Percentiles rank a stretch among this genome's conserved stretches.
Evolutionary conservation across 129 eudicot genomes (phyloP).

Genomic region (Oenanthe sinensis): DNA sequence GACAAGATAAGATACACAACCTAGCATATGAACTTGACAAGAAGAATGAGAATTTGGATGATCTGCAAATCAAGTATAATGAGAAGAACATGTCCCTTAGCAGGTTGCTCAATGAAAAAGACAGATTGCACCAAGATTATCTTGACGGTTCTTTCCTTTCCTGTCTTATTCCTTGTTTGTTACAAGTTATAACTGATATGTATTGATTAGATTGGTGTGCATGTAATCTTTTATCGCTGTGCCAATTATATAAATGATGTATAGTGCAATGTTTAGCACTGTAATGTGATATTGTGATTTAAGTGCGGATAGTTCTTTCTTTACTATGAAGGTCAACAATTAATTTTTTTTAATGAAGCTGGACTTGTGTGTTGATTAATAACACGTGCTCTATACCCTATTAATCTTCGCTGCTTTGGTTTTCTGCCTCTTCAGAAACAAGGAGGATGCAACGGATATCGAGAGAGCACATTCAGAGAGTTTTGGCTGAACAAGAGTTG

Average conservation of each 20-base stretch:
- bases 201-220: not conserved
- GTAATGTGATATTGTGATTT: not conserved
- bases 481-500: slow-evolving; percentile 69
- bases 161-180: not conserved
- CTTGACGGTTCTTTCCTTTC: slow-evolving; percentile 40
- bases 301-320: not conserved
- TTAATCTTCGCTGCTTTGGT: not conserved
- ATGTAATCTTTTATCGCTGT: not conserved
- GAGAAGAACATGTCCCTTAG: slow-evolving; percentile 51
- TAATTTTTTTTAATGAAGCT: not conserved
- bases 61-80: slow-evolving; percentile 53
- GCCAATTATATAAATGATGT: not conserved
- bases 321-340: not conserved
- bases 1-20: slow-evolving; percentile 41
- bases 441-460: slow-evolving; percentile 69
- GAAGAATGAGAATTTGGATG: slow-evolving; percentile 59
- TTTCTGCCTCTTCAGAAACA: slow-evolving; percentile 41
- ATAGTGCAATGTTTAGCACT: no score
- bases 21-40: slow-evolving; percentile 65
- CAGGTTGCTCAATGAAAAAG: slow-evolving; percentile 72
- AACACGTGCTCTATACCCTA: no score
- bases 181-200: not conserved
- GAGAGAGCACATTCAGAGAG: slow-evolving; percentile 53
- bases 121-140: slow-evolving; percentile 58
- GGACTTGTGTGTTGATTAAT: not conserved